A percentile compares a stretch with the other conserved stretches of the same genome.
These are phyloP conservation scores for Calocera cornea DNA, from an alignment of 768 basidiomycete genomes.

Conservation along the genomic window DNA sequence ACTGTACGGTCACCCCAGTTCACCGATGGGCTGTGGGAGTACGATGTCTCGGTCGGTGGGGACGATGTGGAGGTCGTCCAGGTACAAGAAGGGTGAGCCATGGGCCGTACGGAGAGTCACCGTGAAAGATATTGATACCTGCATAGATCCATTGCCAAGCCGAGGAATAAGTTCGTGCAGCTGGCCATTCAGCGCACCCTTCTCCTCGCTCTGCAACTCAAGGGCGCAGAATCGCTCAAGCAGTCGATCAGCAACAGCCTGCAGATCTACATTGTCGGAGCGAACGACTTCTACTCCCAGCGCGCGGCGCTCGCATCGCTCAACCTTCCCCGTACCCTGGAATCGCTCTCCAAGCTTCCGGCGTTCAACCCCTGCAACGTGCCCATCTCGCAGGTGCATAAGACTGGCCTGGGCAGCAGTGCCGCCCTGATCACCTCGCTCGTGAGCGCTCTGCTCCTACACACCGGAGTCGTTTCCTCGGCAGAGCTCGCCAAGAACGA, in stretches of 20 bases:
- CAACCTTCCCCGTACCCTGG: constrained; percentile 46
- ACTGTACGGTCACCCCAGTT: constrained; percentile 87
- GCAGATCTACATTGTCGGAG: constrained; percentile 72
- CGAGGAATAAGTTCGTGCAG: constrained; percentile 84
- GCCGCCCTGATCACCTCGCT: constrained; percentile 95
- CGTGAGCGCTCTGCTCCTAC: constrained; percentile 69
- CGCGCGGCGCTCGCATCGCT: constrained; percentile 59
- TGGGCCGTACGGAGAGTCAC: not conserved
- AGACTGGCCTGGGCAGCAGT: constrained; percentile 94
- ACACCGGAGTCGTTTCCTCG: constrained; percentile 47
- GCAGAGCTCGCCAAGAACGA: constrained; percentile 33
- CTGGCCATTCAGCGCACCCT: constrained; percentile 73
- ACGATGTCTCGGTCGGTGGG: constrained; percentile 31
- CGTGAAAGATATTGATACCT: not conserved
- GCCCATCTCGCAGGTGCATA: constrained; percentile 71
- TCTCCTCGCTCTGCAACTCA: constrained; percentile 48
- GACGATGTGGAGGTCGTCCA: constrained; percentile 4
- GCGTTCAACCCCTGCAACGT: constrained; percentile 66
- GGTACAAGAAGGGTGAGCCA: constrained; percentile 1
- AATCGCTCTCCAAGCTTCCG: constrained; percentile 51
- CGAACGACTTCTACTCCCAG: constrained; percentile 98
- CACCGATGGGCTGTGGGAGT: constrained; percentile 61
- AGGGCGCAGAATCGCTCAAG: constrained; percentile 32
- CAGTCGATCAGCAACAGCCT: constrained; percentile 40
- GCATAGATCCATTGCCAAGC: constrained; percentile 12